Conservation (phyloP, 2,329 filamentous ascomycete species). For the Ambrosiella cleistominuta region DNA sequence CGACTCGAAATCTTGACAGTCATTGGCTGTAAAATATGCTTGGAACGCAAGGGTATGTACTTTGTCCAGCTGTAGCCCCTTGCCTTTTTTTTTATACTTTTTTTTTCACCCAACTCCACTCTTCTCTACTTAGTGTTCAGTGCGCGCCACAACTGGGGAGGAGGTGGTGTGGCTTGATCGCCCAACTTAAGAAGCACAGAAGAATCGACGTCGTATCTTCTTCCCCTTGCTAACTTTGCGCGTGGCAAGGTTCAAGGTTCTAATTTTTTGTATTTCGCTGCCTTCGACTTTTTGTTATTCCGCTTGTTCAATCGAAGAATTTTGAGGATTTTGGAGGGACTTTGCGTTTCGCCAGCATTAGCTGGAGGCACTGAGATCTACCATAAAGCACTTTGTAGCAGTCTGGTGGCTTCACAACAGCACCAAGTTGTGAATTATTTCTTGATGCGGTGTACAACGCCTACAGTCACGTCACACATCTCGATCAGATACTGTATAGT, state of each 20-base stretch:
- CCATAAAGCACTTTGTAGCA: no score
- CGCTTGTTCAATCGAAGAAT: neutral
- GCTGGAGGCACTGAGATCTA: neutral
- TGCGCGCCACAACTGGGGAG: neutral
- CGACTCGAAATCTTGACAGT: neutral
- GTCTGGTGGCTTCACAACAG: neutral
- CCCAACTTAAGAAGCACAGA: neutral
- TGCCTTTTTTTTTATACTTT: neutral
- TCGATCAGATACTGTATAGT: no score
- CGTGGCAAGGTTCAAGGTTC: constrained; percentile 1
- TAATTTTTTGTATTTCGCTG: neutral
- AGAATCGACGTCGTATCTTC: neutral
- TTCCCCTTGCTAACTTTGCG: neutral
- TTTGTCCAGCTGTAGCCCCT: neutral
- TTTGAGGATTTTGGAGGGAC: neutral
- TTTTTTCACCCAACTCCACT: neutral
- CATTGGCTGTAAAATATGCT: constrained; percentile 2
- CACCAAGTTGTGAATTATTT: neutral
- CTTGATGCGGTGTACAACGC: neutral
- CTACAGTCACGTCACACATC: no score
- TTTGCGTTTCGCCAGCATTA: neutral
- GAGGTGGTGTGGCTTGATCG: neutral
- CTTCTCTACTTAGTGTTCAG: neutral
- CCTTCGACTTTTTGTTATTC: neutral
- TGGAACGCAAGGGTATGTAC: neutral